phyloP scores from a whole-genome alignment of 352 stramenopile genomes.

The Globisporangium camurandrum region DNA sequence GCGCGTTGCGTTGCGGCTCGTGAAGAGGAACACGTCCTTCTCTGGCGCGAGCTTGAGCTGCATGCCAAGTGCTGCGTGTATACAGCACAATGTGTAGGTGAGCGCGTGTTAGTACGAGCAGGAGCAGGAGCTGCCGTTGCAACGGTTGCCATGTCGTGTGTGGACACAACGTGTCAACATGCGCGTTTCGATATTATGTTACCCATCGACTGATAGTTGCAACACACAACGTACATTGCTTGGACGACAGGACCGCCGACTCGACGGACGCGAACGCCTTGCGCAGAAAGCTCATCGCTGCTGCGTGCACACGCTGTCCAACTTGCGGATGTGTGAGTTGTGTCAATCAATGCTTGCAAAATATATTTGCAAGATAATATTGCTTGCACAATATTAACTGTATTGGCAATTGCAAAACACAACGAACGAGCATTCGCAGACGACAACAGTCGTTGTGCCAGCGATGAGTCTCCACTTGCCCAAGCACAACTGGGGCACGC shows the following conservation, averaged over 20 bases:
- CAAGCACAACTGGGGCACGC: constrained; percentile 80
- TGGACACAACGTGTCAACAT: not conserved
- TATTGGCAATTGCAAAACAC: not conserved
- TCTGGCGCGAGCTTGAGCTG: constrained; percentile 68
- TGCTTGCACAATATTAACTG: too few relatives aligned
- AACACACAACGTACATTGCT: constrained; percentile 49
- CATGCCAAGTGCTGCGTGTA: constrained; percentile 53
- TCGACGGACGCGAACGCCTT: constrained; percentile 66
- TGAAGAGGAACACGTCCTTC: constrained; percentile 75
- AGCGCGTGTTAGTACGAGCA: too few relatives aligned
- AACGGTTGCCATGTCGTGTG: too few relatives aligned
- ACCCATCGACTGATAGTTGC: too few relatives aligned
- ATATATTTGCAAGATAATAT: too few relatives aligned
- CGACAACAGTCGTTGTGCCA: not conserved
- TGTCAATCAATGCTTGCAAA: too few relatives aligned
- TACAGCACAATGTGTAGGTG: too few relatives aligned
- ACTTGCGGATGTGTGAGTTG: not conserved
- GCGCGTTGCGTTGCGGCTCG: constrained; percentile 30
- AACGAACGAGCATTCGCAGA: not conserved
- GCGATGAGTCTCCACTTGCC: constrained; percentile 83
- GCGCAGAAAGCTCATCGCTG: constrained; percentile 55
- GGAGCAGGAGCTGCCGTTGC: too few relatives aligned
- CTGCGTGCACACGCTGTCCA: not conserved
- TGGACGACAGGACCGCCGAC: constrained; percentile 69
- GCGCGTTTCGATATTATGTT: too few relatives aligned